Evolutionary conservation across 2,329 filamentous ascomycete genomes (phyloP).

Genomic region (Rhynchosporium agropyri): DNA sequence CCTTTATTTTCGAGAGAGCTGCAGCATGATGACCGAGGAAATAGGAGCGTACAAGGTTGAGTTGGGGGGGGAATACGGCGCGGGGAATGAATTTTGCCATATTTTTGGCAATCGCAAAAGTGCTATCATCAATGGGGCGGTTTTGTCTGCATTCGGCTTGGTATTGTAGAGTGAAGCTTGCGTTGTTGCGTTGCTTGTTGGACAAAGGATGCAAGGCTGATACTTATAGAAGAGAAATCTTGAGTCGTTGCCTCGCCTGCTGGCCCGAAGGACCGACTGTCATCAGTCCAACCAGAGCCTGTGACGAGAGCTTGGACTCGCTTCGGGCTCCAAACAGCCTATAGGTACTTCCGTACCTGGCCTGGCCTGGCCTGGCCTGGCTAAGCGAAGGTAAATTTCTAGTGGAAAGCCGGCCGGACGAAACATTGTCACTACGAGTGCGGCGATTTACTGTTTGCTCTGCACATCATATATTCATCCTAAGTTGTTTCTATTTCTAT

Average conservation of each 20-base stretch:
- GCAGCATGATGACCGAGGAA: conserved; percentile 91
- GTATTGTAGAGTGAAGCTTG: not conserved
- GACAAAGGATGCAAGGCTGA: conserved; percentile 7
- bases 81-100: conserved; percentile 69
- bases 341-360: too few species aligned
- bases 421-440: conserved; percentile 6
- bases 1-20: conserved; percentile 81
- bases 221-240: not conserved
- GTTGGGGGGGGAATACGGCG: conserved; percentile 68
- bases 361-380: too few species aligned
- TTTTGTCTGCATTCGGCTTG: not conserved
- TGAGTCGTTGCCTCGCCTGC: conserved; percentile 6
- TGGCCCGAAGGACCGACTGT: not conserved
- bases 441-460: not conserved
- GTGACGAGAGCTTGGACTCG: conserved; percentile 8
- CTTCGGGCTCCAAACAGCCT: conserved; percentile 7
- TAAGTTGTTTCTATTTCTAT: conserved; percentile 1
- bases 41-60: conserved; percentile 82
- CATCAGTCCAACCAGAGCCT: not conserved
- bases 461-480: not conserved
- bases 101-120: conserved; percentile 6
- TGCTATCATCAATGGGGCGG: conserved; percentile 27
- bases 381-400: not conserved
- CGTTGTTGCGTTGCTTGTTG: conserved; percentile 29
- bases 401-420: conserved; percentile 6